Base-by-base conservation (phyloP, 495 filamentous ascomycete species). In the Penicillium soppii region DNA sequence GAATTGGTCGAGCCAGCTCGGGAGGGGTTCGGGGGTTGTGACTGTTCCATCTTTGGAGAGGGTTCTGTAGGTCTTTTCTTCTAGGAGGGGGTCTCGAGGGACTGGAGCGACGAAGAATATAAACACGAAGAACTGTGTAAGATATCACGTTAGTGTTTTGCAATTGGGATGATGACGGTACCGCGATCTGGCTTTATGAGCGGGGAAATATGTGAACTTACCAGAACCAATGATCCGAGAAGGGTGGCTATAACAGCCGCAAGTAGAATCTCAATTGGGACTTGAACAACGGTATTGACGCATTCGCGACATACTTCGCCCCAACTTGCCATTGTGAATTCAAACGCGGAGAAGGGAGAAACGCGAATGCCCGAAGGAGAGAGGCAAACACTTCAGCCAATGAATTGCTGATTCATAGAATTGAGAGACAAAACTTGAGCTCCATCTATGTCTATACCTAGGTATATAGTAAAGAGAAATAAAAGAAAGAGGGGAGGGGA, bases 11-110 rank as follows among this genome's bases (percentile, higher is more conserved):
- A 87, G 79, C 91, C 91, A 96, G 74, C 87, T 92, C 5, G 92
- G 88, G 33, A 97, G 74, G 21, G 76, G 74, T 49, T 85, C 78
- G 1, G 82, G 74, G 12, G 69, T 49, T 47, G 79, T 85, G 38
- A 77, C 73, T 3, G 67, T 70, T 52, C 91, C 88, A 57, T 83
- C 77, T 44, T 86, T 71, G 23, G 81, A 68, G 16, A 90, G 84
- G 21, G 88, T 92, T 25, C 82, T 80, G 73, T 90, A 97, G n/a
- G 77, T 84, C 67, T 91, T 91, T 70, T 98, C 94, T 42, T 88
- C 89, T n/a, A 75, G 73, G 19, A 82, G 75, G 3, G 89, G 78
- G 8, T 75, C 70, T 37, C 94, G 90, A 2, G 94, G 94, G 21
- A 83, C 79, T 20, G 91, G 91, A 10, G 92, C 92, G 65, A 92